Base-by-base conservation (phyloP, 768 basidiomycete genomes). In the Lactarius hatsudake region DNA sequence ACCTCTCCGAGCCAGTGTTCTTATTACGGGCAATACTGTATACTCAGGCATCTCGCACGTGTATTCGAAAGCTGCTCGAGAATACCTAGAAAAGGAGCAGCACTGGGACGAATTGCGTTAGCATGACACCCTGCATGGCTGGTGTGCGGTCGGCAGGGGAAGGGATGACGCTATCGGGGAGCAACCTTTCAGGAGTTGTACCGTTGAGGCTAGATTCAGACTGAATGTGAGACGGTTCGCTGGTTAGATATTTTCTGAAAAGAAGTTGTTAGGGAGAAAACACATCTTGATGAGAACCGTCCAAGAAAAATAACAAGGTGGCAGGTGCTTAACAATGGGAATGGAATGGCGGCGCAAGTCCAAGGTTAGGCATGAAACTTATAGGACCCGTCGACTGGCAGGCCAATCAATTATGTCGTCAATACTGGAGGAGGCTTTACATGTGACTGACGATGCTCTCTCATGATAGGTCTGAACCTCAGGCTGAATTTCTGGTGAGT, bases 11-110 rank as follows among this genome's bases (percentile, higher is more conserved):
- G 80, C 73, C 8, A 74, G 64, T 77, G 79, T 83, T 36, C 84
- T 72, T 5, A 84, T 80, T 15, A 83, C 66, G 3, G 85, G 84
- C 32, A 87, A 78, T 42, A n/a, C n/a, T n/a, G n/a, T n/a, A 87
- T 68, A 15, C 82, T 81, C 38, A 80, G 65, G 56, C 85, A 82
- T 64, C 82, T 73, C 3, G 75, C 57, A 55, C 76, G 74, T 1
- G 86, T 85, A 38, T 74, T 75, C 0, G 82, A 82, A 17, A 81
- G 72, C 45, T 84, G 76, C 8, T 86, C 83, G 59, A 88, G 79
- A 40, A 85, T 73, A 15, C 86, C 86, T 83, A 85, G 74, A 83
- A 85, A 65, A 77, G 77, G 28, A 82, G 63, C 1, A 83, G 26
- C 18, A 80, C 74, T 1, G 83, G 84, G 18, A 82, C 30, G 38